A percentile compares a stretch with the other conserved stretches of the same genome.
phyloP scores from a whole-genome alignment of 495 filamentous ascomycete genomes.

The Neurospora sp. region DNA sequence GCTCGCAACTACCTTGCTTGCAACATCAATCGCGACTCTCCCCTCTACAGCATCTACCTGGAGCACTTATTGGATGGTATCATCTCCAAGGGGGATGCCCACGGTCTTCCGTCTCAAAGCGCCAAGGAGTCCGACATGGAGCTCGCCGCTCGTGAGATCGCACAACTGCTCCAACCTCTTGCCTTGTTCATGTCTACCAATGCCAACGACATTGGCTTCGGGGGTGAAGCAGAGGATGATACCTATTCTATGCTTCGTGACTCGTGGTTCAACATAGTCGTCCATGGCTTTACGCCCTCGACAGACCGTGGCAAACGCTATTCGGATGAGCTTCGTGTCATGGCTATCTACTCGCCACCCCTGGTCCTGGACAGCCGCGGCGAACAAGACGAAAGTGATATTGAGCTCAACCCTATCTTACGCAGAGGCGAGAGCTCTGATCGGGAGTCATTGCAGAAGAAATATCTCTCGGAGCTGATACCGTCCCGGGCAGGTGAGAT shows the following conservation, averaged over 20 bases:
- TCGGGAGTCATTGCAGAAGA: slow-evolving; percentile 70
- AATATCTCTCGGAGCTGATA: slow-evolving; percentile 56
- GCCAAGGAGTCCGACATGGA: slow-evolving; percentile 63
- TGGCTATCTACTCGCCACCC: slow-evolving; percentile 78
- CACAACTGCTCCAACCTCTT: slow-evolving; percentile 70
- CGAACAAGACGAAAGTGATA: slow-evolving; percentile 84
- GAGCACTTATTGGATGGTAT: slow-evolving; percentile 78
- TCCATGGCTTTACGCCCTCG: slow-evolving; percentile 76
- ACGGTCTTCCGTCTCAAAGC: slow-evolving; percentile 36
- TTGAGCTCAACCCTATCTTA: slow-evolving; percentile 87
- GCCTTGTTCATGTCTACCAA: slow-evolving; percentile 60
- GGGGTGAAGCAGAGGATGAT: slow-evolving; percentile 44
- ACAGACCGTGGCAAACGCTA: slow-evolving; percentile 59
- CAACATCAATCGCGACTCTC: slow-evolving; percentile 53
- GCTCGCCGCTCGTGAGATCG: slow-evolving; percentile 73
- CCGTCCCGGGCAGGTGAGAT: slow-evolving; percentile 68
- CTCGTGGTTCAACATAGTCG: slow-evolving; percentile 93
- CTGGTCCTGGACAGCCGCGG: slow-evolving; percentile 74
- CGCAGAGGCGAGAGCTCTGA: slow-evolving; percentile 70
- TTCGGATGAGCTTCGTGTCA: slow-evolving; percentile 59
- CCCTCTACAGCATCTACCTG: slow-evolving; percentile 67
- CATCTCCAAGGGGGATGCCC: slow-evolving; percentile 77
- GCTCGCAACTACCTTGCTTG: slow-evolving; percentile 72
- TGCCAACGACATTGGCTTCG: slow-evolving; percentile 34
- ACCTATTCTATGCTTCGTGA: slow-evolving; percentile 65